Conservation (phyloP, 257 asterid species). For the Voacanga thouarsii region DNA sequence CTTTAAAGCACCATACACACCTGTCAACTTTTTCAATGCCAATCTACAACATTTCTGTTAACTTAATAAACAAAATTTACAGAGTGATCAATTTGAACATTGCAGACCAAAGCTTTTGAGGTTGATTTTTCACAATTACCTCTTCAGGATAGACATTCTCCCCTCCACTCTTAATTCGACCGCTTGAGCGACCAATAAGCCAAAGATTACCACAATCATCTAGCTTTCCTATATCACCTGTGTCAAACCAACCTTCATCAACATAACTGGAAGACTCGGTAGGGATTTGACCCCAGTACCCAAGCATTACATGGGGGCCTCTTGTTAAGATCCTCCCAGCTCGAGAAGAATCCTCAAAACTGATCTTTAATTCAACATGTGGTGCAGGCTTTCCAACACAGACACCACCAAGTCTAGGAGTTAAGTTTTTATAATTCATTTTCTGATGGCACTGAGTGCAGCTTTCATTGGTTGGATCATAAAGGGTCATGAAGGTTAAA, state of each 20-base stretch:
- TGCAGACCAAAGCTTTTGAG: neutral
- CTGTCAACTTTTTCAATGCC: neutral
- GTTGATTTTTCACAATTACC: conserved; percentile 30
- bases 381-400: conserved; percentile 87
- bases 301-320: conserved; percentile 87
- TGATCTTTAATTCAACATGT: conserved; percentile 56
- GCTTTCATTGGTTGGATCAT: conserved; percentile 43
- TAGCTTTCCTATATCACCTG: conserved; percentile 77
- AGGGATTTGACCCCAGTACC: conserved; percentile 69
- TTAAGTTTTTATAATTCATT: conserved; percentile 17
- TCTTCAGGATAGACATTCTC: conserved; percentile 88
- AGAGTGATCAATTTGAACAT: neutral
- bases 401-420: conserved; percentile 37
- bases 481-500: conserved; percentile 76
- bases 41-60: neutral
- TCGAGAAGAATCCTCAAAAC: conserved; percentile 33
- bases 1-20: neutral
- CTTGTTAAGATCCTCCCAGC: conserved; percentile 67
- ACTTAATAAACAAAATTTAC: neutral
- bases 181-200: conserved; percentile 82
- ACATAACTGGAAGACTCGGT: conserved; percentile 23
- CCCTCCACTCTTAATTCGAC: conserved; percentile 88
- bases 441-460: conserved; percentile 16
- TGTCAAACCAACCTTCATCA: conserved; percentile 65
- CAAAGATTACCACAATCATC: conserved; percentile 76